phyloP scores from a whole-genome alignment of 192 early-diverging fungal species.

The Coemansia sp. region DNA sequence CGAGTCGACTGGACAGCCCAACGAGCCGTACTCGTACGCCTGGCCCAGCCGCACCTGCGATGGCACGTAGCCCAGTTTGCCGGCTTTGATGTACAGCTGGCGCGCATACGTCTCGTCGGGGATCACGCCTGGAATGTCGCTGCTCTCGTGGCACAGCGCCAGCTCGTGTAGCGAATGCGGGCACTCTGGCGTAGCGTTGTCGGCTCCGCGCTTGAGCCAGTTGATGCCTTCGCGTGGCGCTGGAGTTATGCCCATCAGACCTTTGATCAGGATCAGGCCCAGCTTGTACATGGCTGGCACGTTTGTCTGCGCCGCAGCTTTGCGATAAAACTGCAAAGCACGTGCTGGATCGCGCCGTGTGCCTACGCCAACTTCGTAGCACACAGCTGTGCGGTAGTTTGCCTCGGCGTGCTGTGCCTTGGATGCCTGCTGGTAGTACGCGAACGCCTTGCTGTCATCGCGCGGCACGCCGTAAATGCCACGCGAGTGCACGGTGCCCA shows the following conservation, averaged over 20 bases:
- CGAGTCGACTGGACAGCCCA: constrained; percentile 83
- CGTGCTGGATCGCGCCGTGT: constrained; percentile 79
- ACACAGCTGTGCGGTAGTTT: constrained; percentile 92
- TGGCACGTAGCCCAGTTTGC: constrained; percentile 88
- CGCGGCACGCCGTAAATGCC: constrained; percentile 74
- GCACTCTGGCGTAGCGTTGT: constrained; percentile 84
- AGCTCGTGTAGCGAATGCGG: constrained; percentile 95
- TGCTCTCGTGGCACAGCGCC: constrained; percentile 79
- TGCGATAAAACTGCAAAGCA: constrained; percentile 88
- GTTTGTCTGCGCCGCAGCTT: constrained; percentile 86
- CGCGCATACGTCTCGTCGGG: constrained; percentile 85
- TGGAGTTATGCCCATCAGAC: constrained; percentile 67
- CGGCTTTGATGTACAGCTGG: constrained; percentile 89
- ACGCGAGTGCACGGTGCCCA: constrained; percentile 87
- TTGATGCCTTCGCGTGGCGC: constrained; percentile 91
- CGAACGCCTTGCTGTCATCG: constrained; percentile 89
- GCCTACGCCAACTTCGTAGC: constrained; percentile 95
- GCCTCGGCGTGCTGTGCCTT: constrained; percentile 90
- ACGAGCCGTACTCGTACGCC: constrained; percentile 91
- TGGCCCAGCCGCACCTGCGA: constrained; percentile 91
- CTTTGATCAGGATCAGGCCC: constrained; percentile 88
- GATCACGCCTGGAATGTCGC: constrained; percentile 68
- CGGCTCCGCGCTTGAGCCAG: constrained; percentile 91
- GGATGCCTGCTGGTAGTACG: constrained; percentile 86
- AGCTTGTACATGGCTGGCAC: constrained; percentile 97